phyloP scores from a whole-genome alignment of 2,329 filamentous ascomycete genomes.

The Ampelomyces quisqualis region DNA sequence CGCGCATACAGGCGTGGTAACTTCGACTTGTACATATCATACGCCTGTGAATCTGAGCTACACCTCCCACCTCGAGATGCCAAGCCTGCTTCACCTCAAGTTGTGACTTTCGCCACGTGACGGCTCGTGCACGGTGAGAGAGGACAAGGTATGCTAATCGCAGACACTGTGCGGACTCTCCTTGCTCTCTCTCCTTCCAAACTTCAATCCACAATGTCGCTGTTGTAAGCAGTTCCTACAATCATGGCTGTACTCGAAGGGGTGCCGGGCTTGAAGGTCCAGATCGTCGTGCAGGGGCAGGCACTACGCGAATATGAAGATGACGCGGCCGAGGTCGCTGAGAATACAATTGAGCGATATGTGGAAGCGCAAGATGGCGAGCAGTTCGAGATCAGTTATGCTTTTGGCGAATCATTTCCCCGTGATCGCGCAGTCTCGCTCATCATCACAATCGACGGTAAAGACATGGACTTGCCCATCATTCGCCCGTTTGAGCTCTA shows the following conservation, averaged over 20 bases:
- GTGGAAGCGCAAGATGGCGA: constrained; percentile 26
- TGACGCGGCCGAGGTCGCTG: constrained; percentile 6
- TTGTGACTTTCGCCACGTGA: background rate
- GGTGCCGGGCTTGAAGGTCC: constrained; percentile 15
- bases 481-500: constrained; percentile 8
- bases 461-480: constrained; percentile 8
- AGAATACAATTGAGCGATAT: constrained; percentile 25
- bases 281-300: constrained; percentile 20
- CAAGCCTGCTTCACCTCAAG: constrained; percentile 1
- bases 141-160: background rate
- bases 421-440: constrained; percentile 11
- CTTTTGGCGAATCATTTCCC: constrained; percentile 11
- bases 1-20: too few species aligned
- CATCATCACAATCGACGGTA: constrained; percentile 22
- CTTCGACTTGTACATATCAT: too few species aligned
- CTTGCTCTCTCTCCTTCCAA: too few species aligned
- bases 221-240: background rate
- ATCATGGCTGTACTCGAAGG: constrained; percentile 15
- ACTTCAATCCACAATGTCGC: too few species aligned
- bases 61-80: background rate
- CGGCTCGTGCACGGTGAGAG: background rate
- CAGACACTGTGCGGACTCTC: too few species aligned
- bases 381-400: constrained; percentile 19
- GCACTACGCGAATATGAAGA: constrained; percentile 26
- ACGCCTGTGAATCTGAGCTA: background rate